Evolutionary conservation across 2,329 filamentous ascomycete genomes (phyloP), one percentile per base, ranked within the genome.

Genomic region (Diaporthe sp.): DNA sequence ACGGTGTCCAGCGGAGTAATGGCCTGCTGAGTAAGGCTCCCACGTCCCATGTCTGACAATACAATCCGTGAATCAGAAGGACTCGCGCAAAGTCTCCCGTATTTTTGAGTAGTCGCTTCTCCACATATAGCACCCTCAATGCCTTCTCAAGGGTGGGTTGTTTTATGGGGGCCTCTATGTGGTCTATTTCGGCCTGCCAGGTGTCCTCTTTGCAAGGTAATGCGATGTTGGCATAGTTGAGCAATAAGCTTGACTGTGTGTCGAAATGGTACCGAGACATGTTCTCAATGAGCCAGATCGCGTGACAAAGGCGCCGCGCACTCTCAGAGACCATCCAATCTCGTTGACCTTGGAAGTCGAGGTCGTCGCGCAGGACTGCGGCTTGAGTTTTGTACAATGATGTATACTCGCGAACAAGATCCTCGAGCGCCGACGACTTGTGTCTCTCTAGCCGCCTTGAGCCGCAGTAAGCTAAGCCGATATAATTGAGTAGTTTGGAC

Each of bases 11-110:
- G 47, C 72, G 72, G 22, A 74, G 72, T 30, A 74, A 13, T 42
- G 72, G 68, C 15, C 50, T 28, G 50, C 33, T 66, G 50, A 74
- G 30, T 15, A 60, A 40, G 7, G 30, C 22, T 30, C 35, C 68
- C 17, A 74, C 50, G 12, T 74, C 72, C 72, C 72, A 74, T 6
- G 67, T 74, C n/a, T 74, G 72, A 28, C 72, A 74, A 13, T 71
- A 74, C 28, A 74, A 13, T 2, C 72, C 72, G 8, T 71, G 58
- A 5, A 74, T 50, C 2, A 71, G 60, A 33, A 74, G 47, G 17
- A 74, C 40, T 22, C 58, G 55, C 19, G 55, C 72, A 35, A 74
- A 74, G 30, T 72, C 72, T 22, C 72, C 72, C 1, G 54, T 71
- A 3, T 54, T 70, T 5, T 64, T 47, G 13, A 74, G 22, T 5